A percentile compares a stretch with the other conserved stretches of the same genome.
Evolutionary conservation across 345 rosid genomes (phyloP).

Genomic region (Citrus glauca): DNA sequence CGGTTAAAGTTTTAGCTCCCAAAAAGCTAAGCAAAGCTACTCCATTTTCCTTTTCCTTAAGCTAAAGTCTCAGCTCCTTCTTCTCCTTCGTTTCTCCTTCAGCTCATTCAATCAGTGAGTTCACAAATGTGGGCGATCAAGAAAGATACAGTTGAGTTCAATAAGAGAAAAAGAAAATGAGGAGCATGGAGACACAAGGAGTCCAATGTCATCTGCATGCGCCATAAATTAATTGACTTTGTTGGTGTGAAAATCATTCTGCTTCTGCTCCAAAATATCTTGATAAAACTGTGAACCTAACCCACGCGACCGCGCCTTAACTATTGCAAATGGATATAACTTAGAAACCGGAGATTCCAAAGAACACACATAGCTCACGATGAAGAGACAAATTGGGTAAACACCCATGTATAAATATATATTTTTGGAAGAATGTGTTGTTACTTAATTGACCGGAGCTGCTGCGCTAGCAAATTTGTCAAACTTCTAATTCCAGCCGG

Average conservation of each 20-base stretch:
- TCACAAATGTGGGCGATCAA: not conserved
- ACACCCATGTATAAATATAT: too few species aligned
- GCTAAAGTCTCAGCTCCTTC: too few species aligned
- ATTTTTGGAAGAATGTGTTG: not conserved
- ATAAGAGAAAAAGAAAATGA: not conserved
- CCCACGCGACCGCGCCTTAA: too few species aligned
- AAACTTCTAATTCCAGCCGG: not conserved
- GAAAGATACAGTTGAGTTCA: not conserved
- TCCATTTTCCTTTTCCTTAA: too few species aligned
- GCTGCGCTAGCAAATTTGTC: not conserved
- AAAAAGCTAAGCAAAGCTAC: too few species aligned
- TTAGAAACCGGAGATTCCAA: too few species aligned
- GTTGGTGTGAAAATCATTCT: not conserved
- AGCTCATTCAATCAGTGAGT: too few species aligned
- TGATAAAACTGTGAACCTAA: not conserved
- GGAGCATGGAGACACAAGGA: not conserved
- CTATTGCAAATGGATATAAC: too few species aligned
- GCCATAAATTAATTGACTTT: not conserved
- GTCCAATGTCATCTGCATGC: not conserved
- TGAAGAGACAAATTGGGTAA: too few species aligned
- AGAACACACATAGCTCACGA: too few species aligned
- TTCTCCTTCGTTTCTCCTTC: too few species aligned
- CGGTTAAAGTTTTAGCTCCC: too few species aligned
- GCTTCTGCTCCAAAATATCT: not conserved
- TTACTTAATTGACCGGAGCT: not conserved